phyloP scores from a whole-genome alignment of 2,329 filamentous ascomycete genomes.

The Aspergillus pseudoterreus region DNA sequence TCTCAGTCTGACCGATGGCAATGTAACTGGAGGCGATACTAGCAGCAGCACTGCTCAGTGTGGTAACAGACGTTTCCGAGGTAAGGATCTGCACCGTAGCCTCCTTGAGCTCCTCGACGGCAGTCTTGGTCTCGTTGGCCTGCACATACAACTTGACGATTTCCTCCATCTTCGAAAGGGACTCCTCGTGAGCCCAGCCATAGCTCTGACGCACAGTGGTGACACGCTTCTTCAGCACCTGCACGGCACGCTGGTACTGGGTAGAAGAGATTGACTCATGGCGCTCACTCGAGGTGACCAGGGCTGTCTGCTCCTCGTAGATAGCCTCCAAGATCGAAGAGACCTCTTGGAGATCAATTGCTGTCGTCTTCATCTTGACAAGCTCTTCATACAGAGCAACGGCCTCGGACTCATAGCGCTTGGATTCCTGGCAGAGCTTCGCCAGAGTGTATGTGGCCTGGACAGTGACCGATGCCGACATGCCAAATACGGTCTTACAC shows the following conservation, averaged over 20 bases:
- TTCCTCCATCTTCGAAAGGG: conserved; percentile 35
- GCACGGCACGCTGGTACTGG: conserved; percentile 29
- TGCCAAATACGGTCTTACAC: conserved; percentile 33
- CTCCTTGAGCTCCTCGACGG: conserved; percentile 31
- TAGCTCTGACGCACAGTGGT: conserved; percentile 27
- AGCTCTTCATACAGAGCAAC: conserved; percentile 37
- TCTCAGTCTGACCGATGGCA: conserved; percentile 26
- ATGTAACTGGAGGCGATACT: conserved; percentile 38
- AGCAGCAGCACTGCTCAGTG: conserved; percentile 32
- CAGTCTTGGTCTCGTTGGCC: conserved; percentile 29
- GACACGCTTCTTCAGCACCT: conserved; percentile 29
- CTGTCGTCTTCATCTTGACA: conserved; percentile 35
- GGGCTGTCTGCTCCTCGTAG: conserved; percentile 35
- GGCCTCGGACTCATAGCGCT: conserved; percentile 33
- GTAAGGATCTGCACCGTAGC: conserved; percentile 32
- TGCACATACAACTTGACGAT: conserved; percentile 33
- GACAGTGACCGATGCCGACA: conserved; percentile 34
- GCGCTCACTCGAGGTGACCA: conserved; percentile 17
- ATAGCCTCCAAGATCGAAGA: conserved; percentile 32
- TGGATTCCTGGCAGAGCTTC: conserved; percentile 37
- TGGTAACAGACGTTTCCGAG: conserved; percentile 26
- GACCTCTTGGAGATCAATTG: conserved; percentile 36
- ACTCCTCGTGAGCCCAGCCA: conserved; percentile 40
- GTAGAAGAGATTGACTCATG: conserved; percentile 23
- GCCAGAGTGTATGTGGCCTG: conserved; percentile 34